Conservation (phyloP, 805 yeast species). For the Candida sanyiensis region DNA sequence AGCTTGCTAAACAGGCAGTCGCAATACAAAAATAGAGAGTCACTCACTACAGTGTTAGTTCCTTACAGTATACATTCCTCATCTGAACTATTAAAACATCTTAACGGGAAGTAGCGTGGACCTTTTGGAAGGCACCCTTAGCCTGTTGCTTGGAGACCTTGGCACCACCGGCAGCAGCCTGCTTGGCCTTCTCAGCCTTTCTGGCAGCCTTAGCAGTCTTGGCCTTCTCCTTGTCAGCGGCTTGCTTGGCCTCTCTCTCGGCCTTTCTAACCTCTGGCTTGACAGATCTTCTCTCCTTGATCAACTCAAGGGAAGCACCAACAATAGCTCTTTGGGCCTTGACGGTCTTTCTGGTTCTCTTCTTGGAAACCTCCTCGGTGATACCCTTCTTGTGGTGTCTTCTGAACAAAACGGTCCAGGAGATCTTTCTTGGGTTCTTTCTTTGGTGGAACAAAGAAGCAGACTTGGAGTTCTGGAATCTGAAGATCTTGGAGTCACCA, state of each 20-base stretch:
- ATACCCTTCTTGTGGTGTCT: conserved; percentile 99
- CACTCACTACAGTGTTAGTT: neutral
- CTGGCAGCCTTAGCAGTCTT: conserved; percentile 90
- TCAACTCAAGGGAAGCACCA: conserved; percentile 98
- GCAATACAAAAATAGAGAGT: neutral
- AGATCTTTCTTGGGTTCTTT: conserved; percentile 99
- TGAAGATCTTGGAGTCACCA: conserved; percentile 99
- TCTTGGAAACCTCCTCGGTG: conserved; percentile 96
- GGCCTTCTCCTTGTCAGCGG: conserved; percentile 80
- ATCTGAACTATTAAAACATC: conserved; percentile 8
- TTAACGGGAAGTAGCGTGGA: conserved; percentile 95
- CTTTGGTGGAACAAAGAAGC: conserved; percentile 98
- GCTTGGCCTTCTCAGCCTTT: conserved; percentile 88
- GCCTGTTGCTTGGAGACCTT: conserved; percentile 92
- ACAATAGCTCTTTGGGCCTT: conserved; percentile 99
- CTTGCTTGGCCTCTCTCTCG: conserved; percentile 85
- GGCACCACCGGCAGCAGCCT: conserved; percentile 69
- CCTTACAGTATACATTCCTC: conserved; percentile 14
- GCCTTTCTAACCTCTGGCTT: conserved; percentile 99
- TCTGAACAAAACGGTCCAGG: conserved; percentile 99
- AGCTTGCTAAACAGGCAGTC: conserved; percentile 11
- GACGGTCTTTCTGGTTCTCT: conserved; percentile 95
- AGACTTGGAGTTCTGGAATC: conserved; percentile 97
- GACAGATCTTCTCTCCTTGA: conserved; percentile 93
- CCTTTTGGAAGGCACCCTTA: conserved; percentile 98